phyloP scores from a whole-genome alignment of 306 rosid species.

The Crataegus laevigata region DNA sequence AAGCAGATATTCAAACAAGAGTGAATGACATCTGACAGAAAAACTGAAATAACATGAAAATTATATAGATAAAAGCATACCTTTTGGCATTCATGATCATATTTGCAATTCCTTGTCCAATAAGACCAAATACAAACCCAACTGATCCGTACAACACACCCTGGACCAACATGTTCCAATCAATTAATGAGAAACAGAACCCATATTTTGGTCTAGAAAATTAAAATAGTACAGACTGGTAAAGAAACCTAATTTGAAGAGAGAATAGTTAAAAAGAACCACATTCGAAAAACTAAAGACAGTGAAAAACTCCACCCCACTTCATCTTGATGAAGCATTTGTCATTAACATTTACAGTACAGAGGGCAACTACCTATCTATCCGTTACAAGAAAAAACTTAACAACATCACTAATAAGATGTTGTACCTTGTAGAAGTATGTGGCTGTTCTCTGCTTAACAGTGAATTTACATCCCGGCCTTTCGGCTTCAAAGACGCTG shows the following conservation, averaged over 20 bases:
- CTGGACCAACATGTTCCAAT: slow-evolving; percentile 30
- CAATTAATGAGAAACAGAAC: not conserved
- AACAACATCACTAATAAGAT: not conserved
- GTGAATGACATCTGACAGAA: not conserved
- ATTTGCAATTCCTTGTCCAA: slow-evolving; percentile 98
- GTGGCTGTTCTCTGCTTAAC: slow-evolving; percentile 65
- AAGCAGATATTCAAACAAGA: not conserved
- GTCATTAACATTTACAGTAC: not conserved
- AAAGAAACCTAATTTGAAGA: not conserved
- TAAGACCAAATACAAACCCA: slow-evolving; percentile 88
- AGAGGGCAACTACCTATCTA: slow-evolving; percentile 1
- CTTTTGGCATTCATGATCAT: slow-evolving; percentile 84
- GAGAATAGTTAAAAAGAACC: not conserved
- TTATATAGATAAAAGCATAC: slow-evolving; percentile 20
- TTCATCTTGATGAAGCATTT: not conserved
- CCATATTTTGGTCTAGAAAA: not conserved
- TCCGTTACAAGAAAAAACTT: not conserved
- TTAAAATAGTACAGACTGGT: not conserved
- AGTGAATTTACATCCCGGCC: slow-evolving; percentile 82
- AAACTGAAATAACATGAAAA: not conserved
- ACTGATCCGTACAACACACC: slow-evolving; percentile 85
- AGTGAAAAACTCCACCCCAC: not conserved
- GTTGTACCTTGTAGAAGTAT: slow-evolving; percentile 65
- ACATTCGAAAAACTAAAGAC: not conserved
- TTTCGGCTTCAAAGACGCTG: slow-evolving; percentile 93